Conservation (phyloP, 2,329 filamentous ascomycete genomes). For the Acrocalymma vagum region DNA sequence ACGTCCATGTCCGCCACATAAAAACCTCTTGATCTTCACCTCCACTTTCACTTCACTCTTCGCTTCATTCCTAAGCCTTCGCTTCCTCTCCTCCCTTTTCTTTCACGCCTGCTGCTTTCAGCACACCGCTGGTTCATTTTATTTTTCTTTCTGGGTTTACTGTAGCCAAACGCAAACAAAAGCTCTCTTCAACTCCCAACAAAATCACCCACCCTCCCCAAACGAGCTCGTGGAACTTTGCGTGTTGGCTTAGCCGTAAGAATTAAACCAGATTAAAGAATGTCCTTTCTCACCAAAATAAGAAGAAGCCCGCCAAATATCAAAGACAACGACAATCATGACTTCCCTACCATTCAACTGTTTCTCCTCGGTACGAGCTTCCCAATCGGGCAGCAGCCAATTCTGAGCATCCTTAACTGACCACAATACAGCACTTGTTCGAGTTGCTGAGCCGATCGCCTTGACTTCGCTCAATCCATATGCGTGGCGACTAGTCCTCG, state of each 20-base stretch:
- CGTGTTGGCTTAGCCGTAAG: conserved; percentile 56
- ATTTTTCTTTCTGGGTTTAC: conserved; percentile 12
- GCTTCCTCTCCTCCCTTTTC: no score
- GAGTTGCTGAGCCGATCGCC: conserved; percentile 90
- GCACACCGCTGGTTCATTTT: no score
- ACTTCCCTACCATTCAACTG: conserved; percentile 83
- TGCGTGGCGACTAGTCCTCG: conserved; percentile 50
- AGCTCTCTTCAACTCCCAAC: conserved; percentile 21
- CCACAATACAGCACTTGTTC: conserved; percentile 76
- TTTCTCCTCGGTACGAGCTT: conserved; percentile 77
- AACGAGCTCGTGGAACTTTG: conserved; percentile 16
- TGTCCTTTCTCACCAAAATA: conserved; percentile 68
- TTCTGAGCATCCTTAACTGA: conserved; percentile 11
- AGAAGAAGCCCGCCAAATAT: conserved; percentile 67
- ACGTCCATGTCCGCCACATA: no score
- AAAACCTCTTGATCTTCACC: no score
- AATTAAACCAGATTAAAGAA: conserved; percentile 57
- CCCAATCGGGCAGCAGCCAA: neutral
- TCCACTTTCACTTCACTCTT: conserved; percentile 3
- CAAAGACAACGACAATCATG: conserved; percentile 71
- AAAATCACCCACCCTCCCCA: conserved; percentile 8
- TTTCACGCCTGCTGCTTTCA: no score
- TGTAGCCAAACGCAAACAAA: conserved; percentile 30
- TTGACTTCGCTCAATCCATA: conserved; percentile 95
- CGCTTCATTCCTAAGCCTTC: neutral